These are phyloP conservation scores for Skeletonema potamos DNA, from an alignment of 108 stramenopile genomes.

Conservation along the genomic window DNA sequence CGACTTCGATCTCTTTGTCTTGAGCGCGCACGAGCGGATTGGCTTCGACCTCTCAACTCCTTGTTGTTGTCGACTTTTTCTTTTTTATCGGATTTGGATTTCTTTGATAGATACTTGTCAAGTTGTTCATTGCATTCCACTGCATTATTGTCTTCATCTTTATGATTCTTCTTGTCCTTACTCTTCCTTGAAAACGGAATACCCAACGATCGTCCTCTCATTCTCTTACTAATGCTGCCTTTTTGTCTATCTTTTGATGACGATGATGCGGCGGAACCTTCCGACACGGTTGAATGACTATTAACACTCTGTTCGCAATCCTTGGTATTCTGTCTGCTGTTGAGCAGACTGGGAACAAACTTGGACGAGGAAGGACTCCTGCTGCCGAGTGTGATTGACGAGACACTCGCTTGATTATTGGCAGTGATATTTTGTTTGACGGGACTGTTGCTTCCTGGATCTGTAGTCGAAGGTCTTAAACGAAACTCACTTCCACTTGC, in stretches of 20 bases:
- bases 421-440: neutral
- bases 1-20: neutral
- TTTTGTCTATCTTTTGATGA: neutral
- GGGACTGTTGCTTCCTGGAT: neutral
- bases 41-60: neutral
- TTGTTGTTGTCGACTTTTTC: neutral
- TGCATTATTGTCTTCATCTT: neutral
- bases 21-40: neutral
- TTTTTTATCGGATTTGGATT: neutral
- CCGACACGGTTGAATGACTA: neutral
- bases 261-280: neutral
- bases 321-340: neutral
- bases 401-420: neutral
- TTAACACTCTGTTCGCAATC: neutral
- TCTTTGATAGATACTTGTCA: neutral
- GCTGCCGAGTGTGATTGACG: neutral
- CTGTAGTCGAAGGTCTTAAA: neutral
- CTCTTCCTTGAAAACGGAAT: neutral
- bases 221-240: neutral
- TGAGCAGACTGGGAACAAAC: neutral
- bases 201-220: neutral
- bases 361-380: neutral
- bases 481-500: conserved; percentile 1
- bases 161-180: neutral
- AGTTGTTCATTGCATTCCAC: neutral